Evolutionary conservation across 495 filamentous ascomycete species (phyloP), one percentile per base, ranked within the genome.

Genomic region (Cryomyces minteri): DNA sequence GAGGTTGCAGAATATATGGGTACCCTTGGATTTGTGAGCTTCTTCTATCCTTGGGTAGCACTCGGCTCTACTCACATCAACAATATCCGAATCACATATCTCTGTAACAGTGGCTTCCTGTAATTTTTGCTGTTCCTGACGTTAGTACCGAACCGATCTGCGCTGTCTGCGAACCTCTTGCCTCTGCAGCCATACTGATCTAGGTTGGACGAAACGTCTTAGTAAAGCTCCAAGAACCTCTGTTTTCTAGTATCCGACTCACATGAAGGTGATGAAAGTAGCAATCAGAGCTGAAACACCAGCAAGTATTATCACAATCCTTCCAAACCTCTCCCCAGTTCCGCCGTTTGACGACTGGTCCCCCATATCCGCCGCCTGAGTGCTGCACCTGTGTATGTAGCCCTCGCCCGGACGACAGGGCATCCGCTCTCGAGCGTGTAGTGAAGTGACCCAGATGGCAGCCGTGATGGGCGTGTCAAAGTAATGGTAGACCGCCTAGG

Each of bases 61-160:
- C 33, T 30, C 43, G 32, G 12, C 45, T 32, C 4, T 32, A 65
- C 73, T 54, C 57, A 88, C 84, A 99, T 93, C 56, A 96, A 71
- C 48, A 96, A 66, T 58, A 99, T 95, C 43, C 90, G 85, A 43
- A 96, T 79, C 41, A 96, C 92, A 73, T 96, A 96, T 77, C 90
- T 77, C 60, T 99, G 90, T 5, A 96, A 73, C 32, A 99, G 72
- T 12, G 90, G 90, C 60, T 96, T 99, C 42, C 90, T 80, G 61
- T 99, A 99, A 60, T 99, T 96, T 69, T 99, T 96, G 43, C 86
- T 94, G 49, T 25, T 25, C 18, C 18, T 25, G 18, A 25, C 18
- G 18, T 25, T 25, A 25, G 18, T 25, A 25, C 18, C 18, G 18
- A 25, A 1, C 18, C 18, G 18, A 25, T 25, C 2, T 25, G 18